These are phyloP conservation scores for Pezicula neosporulosa DNA, from an alignment of 2,329 filamentous ascomycete species.

Conservation along the genomic window DNA sequence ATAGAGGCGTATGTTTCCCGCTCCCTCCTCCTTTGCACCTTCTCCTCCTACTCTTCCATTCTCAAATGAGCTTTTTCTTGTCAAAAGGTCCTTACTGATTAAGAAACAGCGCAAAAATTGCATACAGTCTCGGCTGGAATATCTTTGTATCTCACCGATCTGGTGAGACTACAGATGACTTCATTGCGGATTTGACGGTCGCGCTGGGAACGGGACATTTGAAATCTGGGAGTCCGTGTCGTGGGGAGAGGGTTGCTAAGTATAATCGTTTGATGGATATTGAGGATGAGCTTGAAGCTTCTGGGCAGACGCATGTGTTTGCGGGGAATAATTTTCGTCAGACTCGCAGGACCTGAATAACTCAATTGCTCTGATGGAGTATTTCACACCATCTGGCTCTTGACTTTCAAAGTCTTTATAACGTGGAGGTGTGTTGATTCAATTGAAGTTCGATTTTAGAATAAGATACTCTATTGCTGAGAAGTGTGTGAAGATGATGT, in stretches of 20 bases:
- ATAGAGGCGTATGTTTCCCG: constrained; percentile 34
- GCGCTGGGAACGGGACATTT: constrained; percentile 35
- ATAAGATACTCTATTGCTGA: too few relatives aligned
- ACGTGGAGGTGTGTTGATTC: too few relatives aligned
- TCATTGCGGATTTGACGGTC: constrained; percentile 38
- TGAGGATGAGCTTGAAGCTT: constrained; percentile 28
- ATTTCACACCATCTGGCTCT: too few relatives aligned
- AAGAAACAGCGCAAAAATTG: constrained; percentile 9
- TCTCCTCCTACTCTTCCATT: too few relatives aligned
- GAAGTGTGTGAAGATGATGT: too few relatives aligned
- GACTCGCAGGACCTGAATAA: too few relatives aligned
- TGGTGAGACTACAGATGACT: constrained; percentile 39
- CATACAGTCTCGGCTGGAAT: constrained; percentile 27
- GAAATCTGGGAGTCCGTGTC: constrained; percentile 35
- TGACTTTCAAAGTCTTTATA: too few relatives aligned
- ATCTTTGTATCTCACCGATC: constrained; percentile 41
- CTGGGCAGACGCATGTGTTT: too few relatives aligned
- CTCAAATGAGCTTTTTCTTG: not conserved
- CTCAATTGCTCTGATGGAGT: too few relatives aligned
- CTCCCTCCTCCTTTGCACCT: too few relatives aligned
- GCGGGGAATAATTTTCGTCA: too few relatives aligned
- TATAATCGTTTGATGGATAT: constrained; percentile 42
- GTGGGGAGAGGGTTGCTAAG: constrained; percentile 38
- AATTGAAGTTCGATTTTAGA: too few relatives aligned
- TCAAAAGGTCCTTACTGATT: not conserved